Conservation (phyloP, 2,329 filamentous ascomycete species). For the Chalaropsis thielavioides region DNA sequence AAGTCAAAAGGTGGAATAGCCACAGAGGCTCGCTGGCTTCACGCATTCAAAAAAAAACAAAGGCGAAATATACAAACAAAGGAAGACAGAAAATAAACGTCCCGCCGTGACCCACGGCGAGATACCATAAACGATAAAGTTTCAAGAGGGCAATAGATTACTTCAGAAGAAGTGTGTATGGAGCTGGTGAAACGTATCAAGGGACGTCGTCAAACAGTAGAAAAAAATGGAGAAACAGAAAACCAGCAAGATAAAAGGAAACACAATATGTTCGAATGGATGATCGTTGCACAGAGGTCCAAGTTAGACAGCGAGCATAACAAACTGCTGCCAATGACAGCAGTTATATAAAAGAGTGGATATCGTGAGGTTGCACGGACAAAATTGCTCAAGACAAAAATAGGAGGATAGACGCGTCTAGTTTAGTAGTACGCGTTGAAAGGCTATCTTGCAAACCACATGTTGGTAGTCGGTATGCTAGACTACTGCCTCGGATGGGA, state of each 20-base stretch:
- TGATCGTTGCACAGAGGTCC: not conserved
- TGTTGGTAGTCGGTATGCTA: not conserved
- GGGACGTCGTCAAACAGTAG: slow-evolving; percentile 8
- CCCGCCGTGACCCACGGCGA: not conserved
- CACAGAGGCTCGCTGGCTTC: not conserved
- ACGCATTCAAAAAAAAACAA: not conserved
- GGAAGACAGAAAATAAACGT: not conserved
- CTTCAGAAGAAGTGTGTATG: not conserved
- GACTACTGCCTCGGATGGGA: not conserved
- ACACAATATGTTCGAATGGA: not conserved
- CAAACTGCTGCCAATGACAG: not conserved
- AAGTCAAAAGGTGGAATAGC: not conserved
- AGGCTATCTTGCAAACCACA: not conserved
- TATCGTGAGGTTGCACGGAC: not conserved
- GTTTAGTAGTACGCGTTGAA: not conserved
- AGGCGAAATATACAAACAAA: not conserved
- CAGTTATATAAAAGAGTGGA: slow-evolving; percentile 1
- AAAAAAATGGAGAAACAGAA: not conserved
- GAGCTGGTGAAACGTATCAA: not conserved
- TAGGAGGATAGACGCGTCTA: not conserved
- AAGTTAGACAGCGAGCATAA: not conserved
- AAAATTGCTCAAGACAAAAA: not conserved
- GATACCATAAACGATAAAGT: not conserved
- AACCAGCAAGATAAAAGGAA: not conserved
- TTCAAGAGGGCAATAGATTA: not conserved